These are phyloP conservation scores for Trichoderma guizhouense DNA, from an alignment of 2,329 filamentous ascomycete genomes.

Conservation along the genomic window DNA sequence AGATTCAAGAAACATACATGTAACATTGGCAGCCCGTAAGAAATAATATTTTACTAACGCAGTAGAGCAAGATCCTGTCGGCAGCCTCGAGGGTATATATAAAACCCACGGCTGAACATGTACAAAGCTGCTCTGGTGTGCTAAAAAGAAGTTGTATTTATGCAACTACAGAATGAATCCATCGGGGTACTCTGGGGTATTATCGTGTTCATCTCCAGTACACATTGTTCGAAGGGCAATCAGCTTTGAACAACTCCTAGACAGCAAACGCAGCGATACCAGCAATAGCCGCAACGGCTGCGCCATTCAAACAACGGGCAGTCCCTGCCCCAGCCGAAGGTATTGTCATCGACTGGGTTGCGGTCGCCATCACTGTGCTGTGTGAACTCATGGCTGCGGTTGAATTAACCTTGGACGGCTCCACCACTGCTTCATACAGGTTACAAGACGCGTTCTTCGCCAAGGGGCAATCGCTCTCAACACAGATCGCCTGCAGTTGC, in stretches of 20 bases:
- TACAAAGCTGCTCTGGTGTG: not conserved
- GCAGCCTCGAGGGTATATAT: not conserved
- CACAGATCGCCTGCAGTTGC: conserved; percentile 56
- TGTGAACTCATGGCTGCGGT: not conserved
- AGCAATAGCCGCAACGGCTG: conserved; percentile 23
- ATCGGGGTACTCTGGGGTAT: not conserved
- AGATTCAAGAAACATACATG: too few species aligned
- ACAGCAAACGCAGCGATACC: conserved; percentile 31
- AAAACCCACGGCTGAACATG: not conserved
- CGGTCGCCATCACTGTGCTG: not conserved
- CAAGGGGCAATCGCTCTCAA: conserved; percentile 45
- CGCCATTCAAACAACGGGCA: conserved; percentile 26
- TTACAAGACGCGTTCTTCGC: conserved; percentile 45
- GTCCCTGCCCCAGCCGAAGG: conserved; percentile 26
- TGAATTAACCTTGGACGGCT: conserved; percentile 12
- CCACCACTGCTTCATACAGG: conserved; percentile 36
- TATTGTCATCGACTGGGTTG: conserved; percentile 6
- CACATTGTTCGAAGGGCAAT: not conserved
- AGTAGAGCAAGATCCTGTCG: not conserved
- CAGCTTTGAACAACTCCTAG: conserved; percentile 17
- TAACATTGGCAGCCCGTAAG: not conserved
- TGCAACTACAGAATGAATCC: not conserved
- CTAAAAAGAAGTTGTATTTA: not conserved
- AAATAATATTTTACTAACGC: not conserved
- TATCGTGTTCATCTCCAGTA: not conserved